Evolutionary conservation across 2,329 filamentous ascomycete species (phyloP), one percentile per base, ranked within the genome.

Genomic region (Aspergillus felis): DNA sequence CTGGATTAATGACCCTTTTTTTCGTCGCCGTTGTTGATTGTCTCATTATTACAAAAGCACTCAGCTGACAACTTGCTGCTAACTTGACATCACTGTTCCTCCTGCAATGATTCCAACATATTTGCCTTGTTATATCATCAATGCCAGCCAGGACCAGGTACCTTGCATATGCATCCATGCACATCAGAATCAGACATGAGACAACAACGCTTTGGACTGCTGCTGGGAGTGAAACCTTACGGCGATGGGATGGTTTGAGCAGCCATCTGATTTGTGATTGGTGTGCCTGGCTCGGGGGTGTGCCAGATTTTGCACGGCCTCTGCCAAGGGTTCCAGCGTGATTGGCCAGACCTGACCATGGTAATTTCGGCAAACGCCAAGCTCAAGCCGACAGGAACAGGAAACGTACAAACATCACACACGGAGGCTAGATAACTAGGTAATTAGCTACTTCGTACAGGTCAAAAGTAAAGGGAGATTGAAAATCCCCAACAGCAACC

Each of bases 271-370:
- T 22, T 24, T 6, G 2, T 71, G 66, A 71, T 71, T 72, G 68
- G 69, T 66, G 70, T 71, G 46, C 69, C 68, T 71, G 69, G 57
- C 59, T 61, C 49, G 57, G 56, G 49, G 48, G 53, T 54, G 32
- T 48, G 53, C 58, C 38, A 55, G 51, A 50, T 51, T 54, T 46
- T 44, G 57, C 60, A 58, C 54, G 47, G 51, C 25, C 25, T 32
- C 25, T 59, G 57, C 55, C 49, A 50, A 52, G 51, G 32, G 47
- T 8, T 9, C 9, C 46, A 47, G 53, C 24, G 24, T 69, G 58
- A 68, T 68, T 70, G 68, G 68, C 27, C 42, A 49, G 55, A 57
- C 63, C 61, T 53, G 57, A 53, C 46, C 49, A 57, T 41, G 53
- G 56, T 60, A 64, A 67, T 69, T 61, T 70, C 63, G 62, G 62